A percentile compares a stretch with the other conserved stretches of the same genome.
These are phyloP conservation scores for Boletales sp. DNA, from an alignment of 768 basidiomycete genomes.

Conservation along the genomic window DNA sequence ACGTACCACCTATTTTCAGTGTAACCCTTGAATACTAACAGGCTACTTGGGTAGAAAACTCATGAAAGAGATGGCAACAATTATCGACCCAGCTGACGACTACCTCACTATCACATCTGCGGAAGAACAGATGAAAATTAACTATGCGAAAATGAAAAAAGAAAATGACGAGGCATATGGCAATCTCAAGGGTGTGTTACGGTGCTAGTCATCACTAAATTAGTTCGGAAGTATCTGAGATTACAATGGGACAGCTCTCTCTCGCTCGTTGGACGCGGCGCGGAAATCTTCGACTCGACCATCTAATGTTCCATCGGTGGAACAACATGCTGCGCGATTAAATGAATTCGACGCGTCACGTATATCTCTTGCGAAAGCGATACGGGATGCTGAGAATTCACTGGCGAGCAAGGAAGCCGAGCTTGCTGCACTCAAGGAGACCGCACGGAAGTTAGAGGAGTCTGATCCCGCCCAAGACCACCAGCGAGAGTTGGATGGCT, in stretches of 20 bases:
- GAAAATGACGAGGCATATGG: constrained; percentile 66
- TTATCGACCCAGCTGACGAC: constrained; percentile 79
- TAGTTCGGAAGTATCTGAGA: not conserved
- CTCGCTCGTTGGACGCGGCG: constrained; percentile 63
- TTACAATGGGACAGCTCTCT: constrained; percentile 45
- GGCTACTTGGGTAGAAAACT: constrained; percentile 46
- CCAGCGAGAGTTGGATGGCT: constrained; percentile 63
- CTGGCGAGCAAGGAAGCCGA: constrained; percentile 68
- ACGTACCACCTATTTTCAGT: not conserved
- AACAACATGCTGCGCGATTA: constrained; percentile 54
- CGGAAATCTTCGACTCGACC: constrained; percentile 70
- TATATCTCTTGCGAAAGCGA: constrained; percentile 67
- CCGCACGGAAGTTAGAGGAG: constrained; percentile 54
- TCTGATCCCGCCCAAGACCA: constrained; percentile 74
- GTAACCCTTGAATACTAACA: not conserved
- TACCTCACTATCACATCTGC: constrained; percentile 71
- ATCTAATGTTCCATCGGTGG: constrained; percentile 61
- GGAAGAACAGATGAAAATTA: constrained; percentile 62
- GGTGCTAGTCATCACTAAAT: not conserved
- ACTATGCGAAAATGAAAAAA: constrained; percentile 56
- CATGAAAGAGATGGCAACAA: constrained; percentile 63
- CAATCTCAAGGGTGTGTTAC: constrained; percentile 54
- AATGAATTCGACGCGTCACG: constrained; percentile 64
- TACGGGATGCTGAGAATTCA: constrained; percentile 66
- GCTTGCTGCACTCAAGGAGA: constrained; percentile 63